phyloP scores from a whole-genome alignment of 179 eudicot genomes.

The Silene coronaria region DNA sequence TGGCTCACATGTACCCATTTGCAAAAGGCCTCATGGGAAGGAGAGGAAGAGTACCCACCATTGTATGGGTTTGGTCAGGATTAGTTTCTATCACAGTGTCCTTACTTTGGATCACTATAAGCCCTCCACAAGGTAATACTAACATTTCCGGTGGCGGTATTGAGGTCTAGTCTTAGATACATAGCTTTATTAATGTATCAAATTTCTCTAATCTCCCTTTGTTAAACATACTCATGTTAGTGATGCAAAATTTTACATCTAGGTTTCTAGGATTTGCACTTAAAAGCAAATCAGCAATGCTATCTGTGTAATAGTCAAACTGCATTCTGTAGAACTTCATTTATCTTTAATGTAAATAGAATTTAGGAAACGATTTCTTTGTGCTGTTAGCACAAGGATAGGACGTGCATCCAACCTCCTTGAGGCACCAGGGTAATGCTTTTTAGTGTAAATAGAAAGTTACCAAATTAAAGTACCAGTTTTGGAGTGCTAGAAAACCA shows the following conservation, averaged over 20 bases:
- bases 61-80: constrained; percentile 66
- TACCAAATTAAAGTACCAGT: no score
- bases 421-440: no score
- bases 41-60: constrained; percentile 59
- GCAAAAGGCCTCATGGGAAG: constrained; percentile 69
- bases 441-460: no score
- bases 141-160: constrained; percentile 14
- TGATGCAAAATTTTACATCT: background rate
- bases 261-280: background rate
- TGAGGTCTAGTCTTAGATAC: constrained; percentile 11
- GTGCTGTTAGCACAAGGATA: no score
- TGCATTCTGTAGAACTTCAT: background rate
- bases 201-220: background rate
- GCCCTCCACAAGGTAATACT: constrained; percentile 40
- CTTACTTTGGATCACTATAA: constrained; percentile 55
- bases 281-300: background rate
- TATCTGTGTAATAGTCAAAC: background rate
- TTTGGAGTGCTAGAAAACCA: no score
- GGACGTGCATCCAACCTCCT: no score
- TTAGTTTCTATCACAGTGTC: constrained; percentile 54
- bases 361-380: no score
- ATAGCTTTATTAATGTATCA: background rate
- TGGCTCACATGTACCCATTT: constrained; percentile 71
- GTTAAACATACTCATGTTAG: background rate
- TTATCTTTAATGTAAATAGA: background rate